Evolutionary conservation across 164 flowering plant genomes (phyloP).

Genomic region (Brasenia schreberi): DNA sequence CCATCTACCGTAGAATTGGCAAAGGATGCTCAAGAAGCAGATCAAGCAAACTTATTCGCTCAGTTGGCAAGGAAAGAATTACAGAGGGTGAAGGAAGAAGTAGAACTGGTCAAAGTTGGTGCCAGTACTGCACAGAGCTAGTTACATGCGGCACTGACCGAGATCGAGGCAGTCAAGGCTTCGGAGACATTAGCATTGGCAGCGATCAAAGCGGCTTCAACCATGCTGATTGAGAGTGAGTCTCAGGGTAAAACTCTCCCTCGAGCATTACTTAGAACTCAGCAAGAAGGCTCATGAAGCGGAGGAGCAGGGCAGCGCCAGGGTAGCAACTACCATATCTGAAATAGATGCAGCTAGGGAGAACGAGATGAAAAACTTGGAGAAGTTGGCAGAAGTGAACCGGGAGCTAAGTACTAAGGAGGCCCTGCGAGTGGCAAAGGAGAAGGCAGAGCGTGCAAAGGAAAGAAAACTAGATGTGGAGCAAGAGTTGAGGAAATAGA

Average conservation of each 20-base stretch:
- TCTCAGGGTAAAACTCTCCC: slow-evolving; percentile 53
- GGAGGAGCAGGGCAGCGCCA: slow-evolving; percentile 59
- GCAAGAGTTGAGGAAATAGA: slow-evolving; percentile 85
- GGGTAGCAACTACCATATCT: slow-evolving; percentile 53
- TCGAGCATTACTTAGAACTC: slow-evolving; percentile 68
- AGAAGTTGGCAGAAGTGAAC: slow-evolving; percentile 46
- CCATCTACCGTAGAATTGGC: slow-evolving; percentile 72
- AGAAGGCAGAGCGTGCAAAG: slow-evolving; percentile 75
- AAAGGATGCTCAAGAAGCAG: slow-evolving; percentile 62
- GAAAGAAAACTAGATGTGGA: slow-evolving; percentile 79
- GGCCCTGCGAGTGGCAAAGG: slow-evolving; percentile 37
- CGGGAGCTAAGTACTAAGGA: slow-evolving; percentile 34
- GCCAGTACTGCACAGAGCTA: slow-evolving; percentile 54
- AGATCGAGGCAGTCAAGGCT: slow-evolving; percentile 69
- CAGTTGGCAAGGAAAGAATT: slow-evolving; percentile 48
- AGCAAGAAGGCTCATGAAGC: slow-evolving; percentile 78
- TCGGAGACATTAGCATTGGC: slow-evolving; percentile 72
- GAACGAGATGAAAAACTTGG: slow-evolving; percentile 47
- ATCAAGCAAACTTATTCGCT: slow-evolving; percentile 45
- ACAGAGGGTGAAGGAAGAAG: slow-evolving; percentile 59
- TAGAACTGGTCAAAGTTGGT: slow-evolving; percentile 66
- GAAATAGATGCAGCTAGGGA: slow-evolving; percentile 65
- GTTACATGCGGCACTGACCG: slow-evolving; percentile 59
- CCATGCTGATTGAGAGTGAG: slow-evolving; percentile 20
- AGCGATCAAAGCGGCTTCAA: slow-evolving; percentile 52